Base-by-base conservation (phyloP, 2,329 filamentous ascomycete genomes). In the Aspergillus sp. region DNA sequence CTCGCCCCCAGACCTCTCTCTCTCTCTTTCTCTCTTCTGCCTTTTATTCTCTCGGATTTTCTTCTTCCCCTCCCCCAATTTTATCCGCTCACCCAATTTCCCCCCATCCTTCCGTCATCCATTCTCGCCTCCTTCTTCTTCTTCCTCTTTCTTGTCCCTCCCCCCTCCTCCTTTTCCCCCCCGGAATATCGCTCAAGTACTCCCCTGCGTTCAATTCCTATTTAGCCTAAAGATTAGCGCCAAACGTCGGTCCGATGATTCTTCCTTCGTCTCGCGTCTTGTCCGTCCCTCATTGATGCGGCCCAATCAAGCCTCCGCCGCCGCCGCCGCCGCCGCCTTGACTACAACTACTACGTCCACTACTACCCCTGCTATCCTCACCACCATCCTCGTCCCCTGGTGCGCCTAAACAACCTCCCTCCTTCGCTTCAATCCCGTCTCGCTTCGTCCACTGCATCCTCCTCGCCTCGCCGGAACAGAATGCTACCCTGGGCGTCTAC, bases 401-500 rank as follows among this genome's bases (percentile, higher is more conserved):
- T 25, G 25, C 25, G 32, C 25, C 25, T 15, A 13, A 30, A 19
- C n/a, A 25, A 13, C 19, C 28, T 15, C 36, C 19, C 10, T 15
- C 41, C 43, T 9, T 53, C n/a, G 15, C 21, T 25, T 19, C 38
- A 19, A 25, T 48, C 36, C 13, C 17, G 39, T 45, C 39, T 48
- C n/a, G 23, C 28, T 30, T 30, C 28, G 10, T 30, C 28, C 28
- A 10, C 28, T 10, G 28, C 10, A 30, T 30, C 28, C 28, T 3
- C 12, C 21, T 19, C n/a, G 50, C 9, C 52, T 30, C 19, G 32
- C 9, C n/a, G 58, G 58, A 60, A 56, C 68, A 70, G 62, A 59
- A 71, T 69, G 66, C 67, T 60, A 65, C 53, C 59, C 49, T 49
- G 58, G 59, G 43, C 62, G 53, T 57, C 61, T 41, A 28, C 58